Base-by-base conservation (phyloP, 1,284 basidiomycete genomes). In the Dichomitus squalens region DNA sequence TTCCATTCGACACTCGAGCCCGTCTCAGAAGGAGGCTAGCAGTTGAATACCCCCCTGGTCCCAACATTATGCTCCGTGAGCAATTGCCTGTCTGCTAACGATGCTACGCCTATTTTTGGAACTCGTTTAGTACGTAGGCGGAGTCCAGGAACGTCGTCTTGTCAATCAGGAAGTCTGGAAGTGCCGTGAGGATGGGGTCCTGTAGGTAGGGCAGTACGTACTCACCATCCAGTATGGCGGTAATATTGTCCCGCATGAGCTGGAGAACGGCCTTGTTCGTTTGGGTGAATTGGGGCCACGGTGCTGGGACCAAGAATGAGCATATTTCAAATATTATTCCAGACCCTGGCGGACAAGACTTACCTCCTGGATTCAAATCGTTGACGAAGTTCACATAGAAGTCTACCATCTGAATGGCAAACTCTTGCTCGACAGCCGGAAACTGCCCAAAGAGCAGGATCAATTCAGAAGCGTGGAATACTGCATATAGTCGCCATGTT, bases 301-400 rank as follows among this genome's bases (percentile, higher is more conserved):
- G 64, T 20, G 72, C 81, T 82, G 53, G 6, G 49, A 14, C 49
- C 16, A 44, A 29, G 33, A 46, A 31, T 52, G 53, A 23, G 41
- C 27, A 14, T 36, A 8, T 25, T 12, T 16, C 11, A 1, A 25
- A 43, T 1, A 36, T 5, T 14, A 5, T 6, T 0, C 0, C 18
- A 21, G n/a, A 29, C 36, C 39, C 9, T 31, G 38, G 23, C 51
- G 23, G 20, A 7, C 20, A n/a, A 4, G 29, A 62, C 74, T 56
- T 56, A 83, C 82, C 57, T 55, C 83, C 83, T 16, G 83, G 83
- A 59, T 80, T 75, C 36, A 83, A 68, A 63, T 84, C 78, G 59
- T 74, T 73, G 35, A 84, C 69, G 61, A 85, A 85, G 59, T 77
- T 81, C 67, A 85, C 73, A 58, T 80, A 84, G 59, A 78, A 80